Conservation (phyloP, 768 basidiomycete species). For the Mycena rosella region DNA sequence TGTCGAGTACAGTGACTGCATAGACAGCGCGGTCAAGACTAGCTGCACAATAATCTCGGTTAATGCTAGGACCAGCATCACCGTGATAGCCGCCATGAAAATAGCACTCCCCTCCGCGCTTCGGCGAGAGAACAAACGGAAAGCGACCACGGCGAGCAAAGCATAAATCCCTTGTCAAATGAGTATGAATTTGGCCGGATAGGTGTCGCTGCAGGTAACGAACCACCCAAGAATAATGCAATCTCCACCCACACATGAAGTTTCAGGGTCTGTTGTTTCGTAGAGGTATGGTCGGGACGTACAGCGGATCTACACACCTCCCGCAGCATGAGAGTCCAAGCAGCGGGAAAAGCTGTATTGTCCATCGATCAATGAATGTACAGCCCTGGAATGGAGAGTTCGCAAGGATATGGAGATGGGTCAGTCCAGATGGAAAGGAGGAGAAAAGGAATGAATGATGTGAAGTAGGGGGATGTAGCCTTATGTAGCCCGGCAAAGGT, state of each 20-base stretch:
- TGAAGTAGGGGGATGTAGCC: too few species aligned
- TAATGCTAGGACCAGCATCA: slow-evolving; percentile 14
- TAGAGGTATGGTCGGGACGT: neutral
- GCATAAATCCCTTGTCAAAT: slow-evolving; percentile 14
- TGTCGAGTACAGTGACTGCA: neutral
- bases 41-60: slow-evolving; percentile 8
- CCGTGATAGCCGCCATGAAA: slow-evolving; percentile 13
- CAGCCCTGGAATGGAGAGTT: too few species aligned
- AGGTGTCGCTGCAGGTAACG: too few species aligned
- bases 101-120: neutral
- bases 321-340: slow-evolving; percentile 16
- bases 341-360: neutral
- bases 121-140: slow-evolving; percentile 14
- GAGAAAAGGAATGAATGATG: too few species aligned
- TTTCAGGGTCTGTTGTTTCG: neutral
- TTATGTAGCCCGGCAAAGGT: too few species aligned
- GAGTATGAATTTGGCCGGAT: too few species aligned
- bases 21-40: neutral
- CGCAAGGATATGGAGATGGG: too few species aligned
- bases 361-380: neutral
- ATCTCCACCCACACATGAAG: too few species aligned
- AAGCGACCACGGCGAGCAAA: slow-evolving; percentile 4
- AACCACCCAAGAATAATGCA: too few species aligned
- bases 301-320: slow-evolving; percentile 18
- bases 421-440: too few species aligned